These are phyloP conservation scores for Adansonia madagascariensis DNA, from an alignment of 441 rosid genomes.

Conservation along the genomic window DNA sequence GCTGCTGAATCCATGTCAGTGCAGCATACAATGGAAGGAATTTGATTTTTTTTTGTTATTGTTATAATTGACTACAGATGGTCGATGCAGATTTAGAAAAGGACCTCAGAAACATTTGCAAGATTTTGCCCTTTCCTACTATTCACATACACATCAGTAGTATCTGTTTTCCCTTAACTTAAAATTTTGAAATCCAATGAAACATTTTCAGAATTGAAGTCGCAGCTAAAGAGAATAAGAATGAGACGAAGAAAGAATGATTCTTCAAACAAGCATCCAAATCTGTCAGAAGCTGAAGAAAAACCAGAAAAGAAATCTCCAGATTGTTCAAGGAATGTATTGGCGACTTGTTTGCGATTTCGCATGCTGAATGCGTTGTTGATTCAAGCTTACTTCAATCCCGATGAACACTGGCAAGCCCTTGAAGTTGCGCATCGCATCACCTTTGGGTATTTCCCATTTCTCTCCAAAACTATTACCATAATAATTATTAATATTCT, in stretches of 20 bases:
- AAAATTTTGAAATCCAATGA: background rate
- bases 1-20: no score
- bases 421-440: constrained; percentile 84
- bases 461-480: background rate
- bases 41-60: no score
- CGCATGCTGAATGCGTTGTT: constrained; percentile 65
- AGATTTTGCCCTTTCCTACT: background rate
- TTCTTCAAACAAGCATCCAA: background rate
- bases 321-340: constrained; percentile 42
- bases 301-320: constrained; percentile 8
- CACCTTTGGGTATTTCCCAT: constrained; percentile 62
- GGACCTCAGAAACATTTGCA: no score
- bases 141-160: background rate
- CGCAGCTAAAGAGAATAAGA: background rate
- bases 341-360: constrained; percentile 55
- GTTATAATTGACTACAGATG: no score
- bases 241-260: constrained; percentile 35
- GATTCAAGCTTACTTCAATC: constrained; percentile 84
- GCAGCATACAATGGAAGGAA: no score
- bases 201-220: background rate
- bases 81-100: no score
- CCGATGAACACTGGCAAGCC: constrained; percentile 93
- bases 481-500: background rate
- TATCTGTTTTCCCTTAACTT: background rate
- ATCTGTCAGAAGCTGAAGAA: constrained; percentile 25